These are phyloP conservation scores for Rhodocollybia butyracea DNA, from an alignment of 768 basidiomycete genomes.

Conservation along the genomic window DNA sequence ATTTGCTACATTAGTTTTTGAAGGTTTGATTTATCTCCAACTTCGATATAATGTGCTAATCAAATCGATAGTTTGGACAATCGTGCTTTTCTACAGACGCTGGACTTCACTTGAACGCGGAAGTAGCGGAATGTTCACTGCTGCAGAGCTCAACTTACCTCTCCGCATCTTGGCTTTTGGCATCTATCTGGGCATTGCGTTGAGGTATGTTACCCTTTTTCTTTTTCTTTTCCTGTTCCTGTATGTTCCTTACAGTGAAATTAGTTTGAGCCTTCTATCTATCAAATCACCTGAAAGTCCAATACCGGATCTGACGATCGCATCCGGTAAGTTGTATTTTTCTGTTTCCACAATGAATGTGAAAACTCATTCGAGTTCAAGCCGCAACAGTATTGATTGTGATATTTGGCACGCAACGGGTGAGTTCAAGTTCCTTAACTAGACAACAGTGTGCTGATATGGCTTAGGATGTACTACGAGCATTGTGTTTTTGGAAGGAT, in stretches of 20 bases:
- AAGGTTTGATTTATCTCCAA: slow-evolving; percentile 25
- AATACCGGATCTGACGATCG: slow-evolving; percentile 44
- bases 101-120: slow-evolving; percentile 24
- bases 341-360: not conserved
- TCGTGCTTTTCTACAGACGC: slow-evolving; percentile 34
- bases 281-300: slow-evolving; percentile 41
- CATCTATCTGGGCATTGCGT: slow-evolving; percentile 36
- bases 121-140: slow-evolving; percentile 14
- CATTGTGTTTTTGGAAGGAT: not conserved
- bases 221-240: not conserved
- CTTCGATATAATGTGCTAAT: not conserved
- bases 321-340: slow-evolving; percentile 31
- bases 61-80: slow-evolving; percentile 34
- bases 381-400: slow-evolving; percentile 41
- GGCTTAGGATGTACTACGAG: slow-evolving; percentile 31
- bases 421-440: slow-evolving; percentile 10
- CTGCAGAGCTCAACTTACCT: slow-evolving; percentile 41
- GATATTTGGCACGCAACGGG: slow-evolving; percentile 45
- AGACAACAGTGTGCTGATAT: not conserved
- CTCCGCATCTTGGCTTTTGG: slow-evolving; percentile 45
- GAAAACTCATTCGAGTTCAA: slow-evolving; percentile 16
- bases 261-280: slow-evolving; percentile 44
- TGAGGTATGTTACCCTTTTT: slow-evolving; percentile 30
- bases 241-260: slow-evolving; percentile 14
- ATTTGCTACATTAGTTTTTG: slow-evolving; percentile 34